A percentile compares a stretch with the other conserved stretches of the same genome.
phyloP scores from a whole-genome alignment of 2,329 filamentous ascomycete genomes.

The Xylariaceae sp. region DNA sequence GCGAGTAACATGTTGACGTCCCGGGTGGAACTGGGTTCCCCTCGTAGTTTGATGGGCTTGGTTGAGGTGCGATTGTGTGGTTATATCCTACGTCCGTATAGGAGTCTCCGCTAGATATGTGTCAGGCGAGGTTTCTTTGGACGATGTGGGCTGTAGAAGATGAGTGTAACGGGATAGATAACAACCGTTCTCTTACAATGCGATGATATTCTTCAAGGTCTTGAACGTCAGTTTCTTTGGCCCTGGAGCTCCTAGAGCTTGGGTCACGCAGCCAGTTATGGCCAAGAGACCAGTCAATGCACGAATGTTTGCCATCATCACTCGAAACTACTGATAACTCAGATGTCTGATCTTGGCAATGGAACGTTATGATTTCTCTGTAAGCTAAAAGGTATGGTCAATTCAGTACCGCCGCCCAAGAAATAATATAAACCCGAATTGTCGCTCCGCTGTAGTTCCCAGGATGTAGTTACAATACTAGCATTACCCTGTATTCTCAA shows the following conservation, averaged over 20 bases:
- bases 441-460: too few species aligned
- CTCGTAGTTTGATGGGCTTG: slow-evolving; percentile 8
- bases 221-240: slow-evolving; percentile 6
- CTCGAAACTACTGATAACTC: too few species aligned
- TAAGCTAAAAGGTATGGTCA: too few species aligned
- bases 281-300: slow-evolving; percentile 3
- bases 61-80: slow-evolving; percentile 5
- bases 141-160: neutral
- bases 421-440: too few species aligned
- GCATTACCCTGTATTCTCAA: too few species aligned
- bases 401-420: too few species aligned
- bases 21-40: slow-evolving; percentile 12
- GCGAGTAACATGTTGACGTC: slow-evolving; percentile 11
- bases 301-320: neutral
- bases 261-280: neutral
- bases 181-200: slow-evolving; percentile 8
- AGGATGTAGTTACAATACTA: too few species aligned
- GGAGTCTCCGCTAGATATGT: slow-evolving; percentile 8
- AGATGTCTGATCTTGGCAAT: too few species aligned
- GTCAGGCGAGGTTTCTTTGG: neutral
- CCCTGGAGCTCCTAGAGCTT: neutral
- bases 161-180: neutral
- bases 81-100: slow-evolving; percentile 13
- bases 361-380: too few species aligned
- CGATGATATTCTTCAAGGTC: slow-evolving; percentile 10